Conservation (phyloP, 2,329 filamentous ascomycete genomes). For the Chaetomiaceae sp. region DNA sequence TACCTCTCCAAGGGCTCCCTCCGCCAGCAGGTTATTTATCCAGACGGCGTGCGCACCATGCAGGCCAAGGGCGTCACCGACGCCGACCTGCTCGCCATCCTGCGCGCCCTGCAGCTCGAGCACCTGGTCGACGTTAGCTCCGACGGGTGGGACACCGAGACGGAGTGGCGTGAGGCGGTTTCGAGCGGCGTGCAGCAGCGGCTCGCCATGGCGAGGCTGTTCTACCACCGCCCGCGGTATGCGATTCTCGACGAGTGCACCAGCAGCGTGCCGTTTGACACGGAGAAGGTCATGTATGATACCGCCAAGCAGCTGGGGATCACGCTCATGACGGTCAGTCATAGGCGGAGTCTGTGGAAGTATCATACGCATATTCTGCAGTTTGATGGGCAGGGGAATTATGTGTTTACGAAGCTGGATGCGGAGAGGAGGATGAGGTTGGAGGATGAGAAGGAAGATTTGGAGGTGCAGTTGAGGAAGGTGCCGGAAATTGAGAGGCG, state of each 20-base stretch:
- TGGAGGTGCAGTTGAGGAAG: slow-evolving; percentile 78
- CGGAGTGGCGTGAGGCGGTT: slow-evolving; percentile 93
- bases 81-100: slow-evolving; percentile 69
- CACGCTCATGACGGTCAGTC: slow-evolving; percentile 94
- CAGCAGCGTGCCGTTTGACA: slow-evolving; percentile 88
- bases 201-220: slow-evolving; percentile 91
- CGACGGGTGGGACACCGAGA: slow-evolving; percentile 84
- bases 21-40: slow-evolving; percentile 96
- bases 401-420: slow-evolving; percentile 84
- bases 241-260: slow-evolving; percentile 98
- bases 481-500: slow-evolving; percentile 85
- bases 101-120: slow-evolving; percentile 77
- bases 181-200: slow-evolving; percentile 92
- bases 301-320: slow-evolving; percentile 87
- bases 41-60: slow-evolving; percentile 83
- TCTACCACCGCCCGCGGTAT: slow-evolving; percentile 89
- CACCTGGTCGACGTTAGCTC: slow-evolving; percentile 73
- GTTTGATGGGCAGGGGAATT: slow-evolving; percentile 91
- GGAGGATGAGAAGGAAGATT: slow-evolving; percentile 94
- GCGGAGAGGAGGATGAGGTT: slow-evolving; percentile 78
- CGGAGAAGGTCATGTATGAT: slow-evolving; percentile 95
- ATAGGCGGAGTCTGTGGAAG: slow-evolving; percentile 88
- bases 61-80: slow-evolving; percentile 79
- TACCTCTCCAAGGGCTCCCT: slow-evolving; percentile 88
- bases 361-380: slow-evolving; percentile 94